Evolutionary conservation across 495 filamentous ascomycete genomes (phyloP), one percentile per base, ranked within the genome.

Genomic region (Paragyromitra xinjiangensis): DNA sequence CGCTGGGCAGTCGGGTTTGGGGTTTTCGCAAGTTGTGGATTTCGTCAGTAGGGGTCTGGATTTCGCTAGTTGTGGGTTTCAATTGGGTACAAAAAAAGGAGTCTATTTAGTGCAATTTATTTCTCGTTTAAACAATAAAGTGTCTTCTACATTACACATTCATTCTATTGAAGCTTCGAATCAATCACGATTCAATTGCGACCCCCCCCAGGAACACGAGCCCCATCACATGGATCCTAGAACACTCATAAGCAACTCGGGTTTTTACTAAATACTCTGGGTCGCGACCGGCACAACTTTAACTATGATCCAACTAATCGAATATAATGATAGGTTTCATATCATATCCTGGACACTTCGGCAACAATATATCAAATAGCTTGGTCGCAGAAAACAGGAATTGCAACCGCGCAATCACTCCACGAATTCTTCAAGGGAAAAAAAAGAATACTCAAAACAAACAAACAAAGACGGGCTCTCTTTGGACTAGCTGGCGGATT

Each of bases 61-160:
- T 75, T 75, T 74, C 39, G 39, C 34, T 14, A 34, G 50, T 73
- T 71, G 64, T 70, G 37, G 48, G 63, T 69, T 55, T 73, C 48
- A 58, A 73, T 68, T 75, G 42, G 71, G 71, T 75, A 75, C 44
- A 75, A 75, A 69, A 77, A 76, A 77, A 77, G 74, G 74, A 77
- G 74, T 77, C 69, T 73, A 75, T 61, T 59, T 66, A 59, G 59
- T 77, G 73, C 58, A 65, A 76, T 73, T 77, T 73, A 65, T 66
- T 61, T 71, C 68, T 59, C 16, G 53, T 69, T 69, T 44, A 56
- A 68, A 56, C 56, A 45, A 45, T 34, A 55, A 34, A 29, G 40
- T 24, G 37, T 44, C 42, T 22, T 55, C 26, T 63, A 44, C 59
- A 63, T 22, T 8, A 2, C 7, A 24, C 11, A 56, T 65, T 45